phyloP scores from a whole-genome alignment of 371 early-diverging fungal species.

The Rhizopus arrhizus region DNA sequence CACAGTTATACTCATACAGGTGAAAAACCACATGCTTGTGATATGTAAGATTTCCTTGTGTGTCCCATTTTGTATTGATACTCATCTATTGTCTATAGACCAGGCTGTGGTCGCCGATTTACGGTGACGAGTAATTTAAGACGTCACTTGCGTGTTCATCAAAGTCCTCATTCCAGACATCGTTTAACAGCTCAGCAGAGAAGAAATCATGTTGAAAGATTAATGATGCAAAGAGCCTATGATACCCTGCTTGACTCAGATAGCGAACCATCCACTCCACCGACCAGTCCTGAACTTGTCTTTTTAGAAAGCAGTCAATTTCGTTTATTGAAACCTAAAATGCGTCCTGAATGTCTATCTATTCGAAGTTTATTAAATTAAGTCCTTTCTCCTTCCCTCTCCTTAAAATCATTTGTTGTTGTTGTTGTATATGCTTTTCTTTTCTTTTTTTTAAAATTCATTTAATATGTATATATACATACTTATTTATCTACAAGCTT shows the following conservation, averaged over 20 bases:
- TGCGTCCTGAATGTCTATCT: slow-evolving; percentile 17
- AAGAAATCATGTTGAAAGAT: slow-evolving; percentile 25
- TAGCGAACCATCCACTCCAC: background rate
- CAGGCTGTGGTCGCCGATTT: slow-evolving; percentile 45
- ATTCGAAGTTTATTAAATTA: slow-evolving; percentile 14
- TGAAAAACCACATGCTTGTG: slow-evolving; percentile 58
- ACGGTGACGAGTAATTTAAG: slow-evolving; percentile 48
- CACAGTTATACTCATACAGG: slow-evolving; percentile 81
- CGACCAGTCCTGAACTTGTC: slow-evolving; percentile 5
- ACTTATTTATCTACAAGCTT: too few species aligned
- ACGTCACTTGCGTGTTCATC: slow-evolving; percentile 44
- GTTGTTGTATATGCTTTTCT: background rate
- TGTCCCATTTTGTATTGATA: background rate
- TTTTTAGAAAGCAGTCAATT: slow-evolving; percentile 10
- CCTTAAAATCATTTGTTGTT: background rate
- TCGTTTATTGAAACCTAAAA: slow-evolving; percentile 23
- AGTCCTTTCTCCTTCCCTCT: background rate
- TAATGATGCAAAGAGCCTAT: slow-evolving; percentile 28
- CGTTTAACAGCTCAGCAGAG: slow-evolving; percentile 33
- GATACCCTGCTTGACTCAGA: slow-evolving; percentile 2
- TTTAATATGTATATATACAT: too few species aligned
- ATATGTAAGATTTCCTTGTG: background rate
- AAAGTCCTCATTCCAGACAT: slow-evolving; percentile 19
- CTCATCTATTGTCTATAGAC: slow-evolving; percentile 12
- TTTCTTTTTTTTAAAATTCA: background rate